phyloP scores from a whole-genome alignment of 2,329 filamentous ascomycete genomes.

The Dothideomycetes sp. region DNA sequence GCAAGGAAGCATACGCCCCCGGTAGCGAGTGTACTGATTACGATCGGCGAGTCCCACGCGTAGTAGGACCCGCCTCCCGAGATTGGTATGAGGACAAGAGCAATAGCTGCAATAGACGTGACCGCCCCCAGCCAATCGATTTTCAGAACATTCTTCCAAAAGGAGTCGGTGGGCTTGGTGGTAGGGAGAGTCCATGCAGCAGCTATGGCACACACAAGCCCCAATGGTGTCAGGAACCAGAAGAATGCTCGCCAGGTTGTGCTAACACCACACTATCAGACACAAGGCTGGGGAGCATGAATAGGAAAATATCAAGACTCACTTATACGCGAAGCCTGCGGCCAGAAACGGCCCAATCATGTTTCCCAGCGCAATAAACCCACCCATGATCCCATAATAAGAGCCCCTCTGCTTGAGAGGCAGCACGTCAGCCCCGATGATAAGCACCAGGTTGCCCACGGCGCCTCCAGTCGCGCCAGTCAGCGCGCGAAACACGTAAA shows the following conservation, averaged over 20 bases:
- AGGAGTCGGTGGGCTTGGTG: conserved; percentile 35
- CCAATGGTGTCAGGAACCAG: conserved; percentile 42
- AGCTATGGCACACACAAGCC: conserved; percentile 34
- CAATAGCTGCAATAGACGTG: conserved; percentile 43
- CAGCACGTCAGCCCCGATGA: conserved; percentile 51
- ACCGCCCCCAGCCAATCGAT: conserved; percentile 51
- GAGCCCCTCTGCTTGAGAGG: conserved; percentile 49
- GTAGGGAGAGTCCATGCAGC: conserved; percentile 42
- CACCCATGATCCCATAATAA: conserved; percentile 34
- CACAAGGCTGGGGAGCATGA: no score
- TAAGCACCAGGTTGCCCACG: conserved; percentile 48
- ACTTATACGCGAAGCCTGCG: conserved; percentile 31
- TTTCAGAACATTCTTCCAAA: conserved; percentile 38
- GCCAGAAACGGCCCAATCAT: conserved; percentile 36
- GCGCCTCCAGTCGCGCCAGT: conserved; percentile 54
- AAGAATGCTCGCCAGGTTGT: conserved; percentile 37
- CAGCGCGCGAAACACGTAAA: conserved; percentile 50
- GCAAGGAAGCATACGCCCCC: conserved; percentile 34
- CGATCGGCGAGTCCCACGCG: conserved; percentile 45
- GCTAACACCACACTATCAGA: no score
- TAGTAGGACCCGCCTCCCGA: conserved; percentile 42
- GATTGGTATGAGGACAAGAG: conserved; percentile 52
- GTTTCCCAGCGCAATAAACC: conserved; percentile 34
- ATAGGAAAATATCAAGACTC: no score
- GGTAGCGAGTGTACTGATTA: conserved; percentile 47